These are phyloP conservation scores for Stropharia rugosoannulata DNA, from an alignment of 768 basidiomycete species.

Conservation along the genomic window DNA sequence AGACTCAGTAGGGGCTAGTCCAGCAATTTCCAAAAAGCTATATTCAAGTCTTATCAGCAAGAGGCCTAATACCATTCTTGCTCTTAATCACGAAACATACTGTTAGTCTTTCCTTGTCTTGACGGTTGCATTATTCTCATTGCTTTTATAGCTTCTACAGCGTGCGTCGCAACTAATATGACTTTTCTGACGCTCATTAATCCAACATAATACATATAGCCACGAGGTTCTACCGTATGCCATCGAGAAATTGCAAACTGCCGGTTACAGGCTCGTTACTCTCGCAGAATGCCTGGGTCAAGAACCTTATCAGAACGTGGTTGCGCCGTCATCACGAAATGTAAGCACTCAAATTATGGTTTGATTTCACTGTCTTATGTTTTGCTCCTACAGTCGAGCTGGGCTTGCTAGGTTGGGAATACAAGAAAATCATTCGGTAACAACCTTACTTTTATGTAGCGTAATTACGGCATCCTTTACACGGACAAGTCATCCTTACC, in stretches of 20 bases:
- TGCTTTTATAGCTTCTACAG: neutral
- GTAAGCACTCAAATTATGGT: conserved; percentile 15
- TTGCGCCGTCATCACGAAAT: conserved; percentile 17
- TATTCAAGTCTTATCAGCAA: conserved; percentile 21
- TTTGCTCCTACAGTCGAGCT: too few relatives aligned
- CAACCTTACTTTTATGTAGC: too few relatives aligned
- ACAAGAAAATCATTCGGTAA: too few relatives aligned
- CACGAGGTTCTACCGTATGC: conserved; percentile 29
- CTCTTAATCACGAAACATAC: conserved; percentile 34
- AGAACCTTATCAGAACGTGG: conserved; percentile 29
- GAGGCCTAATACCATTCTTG: conserved; percentile 27
- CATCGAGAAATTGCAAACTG: conserved; percentile 23
- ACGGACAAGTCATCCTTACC: too few relatives aligned
- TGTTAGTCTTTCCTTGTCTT: conserved; percentile 5
- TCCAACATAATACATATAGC: neutral
- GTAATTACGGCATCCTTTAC: too few relatives aligned
- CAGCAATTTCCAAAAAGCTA: conserved; percentile 15
- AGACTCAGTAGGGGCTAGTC: conserved; percentile 27
- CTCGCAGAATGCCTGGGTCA: conserved; percentile 37
- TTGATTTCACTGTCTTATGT: neutral
- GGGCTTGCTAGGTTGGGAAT: too few relatives aligned
- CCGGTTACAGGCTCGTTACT: conserved; percentile 38
- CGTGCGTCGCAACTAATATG: too few relatives aligned
- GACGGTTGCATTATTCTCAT: neutral
- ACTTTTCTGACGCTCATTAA: too few relatives aligned